Conservation (phyloP, 495 filamentous ascomycete species). For the Talaromyces thailandensis region DNA sequence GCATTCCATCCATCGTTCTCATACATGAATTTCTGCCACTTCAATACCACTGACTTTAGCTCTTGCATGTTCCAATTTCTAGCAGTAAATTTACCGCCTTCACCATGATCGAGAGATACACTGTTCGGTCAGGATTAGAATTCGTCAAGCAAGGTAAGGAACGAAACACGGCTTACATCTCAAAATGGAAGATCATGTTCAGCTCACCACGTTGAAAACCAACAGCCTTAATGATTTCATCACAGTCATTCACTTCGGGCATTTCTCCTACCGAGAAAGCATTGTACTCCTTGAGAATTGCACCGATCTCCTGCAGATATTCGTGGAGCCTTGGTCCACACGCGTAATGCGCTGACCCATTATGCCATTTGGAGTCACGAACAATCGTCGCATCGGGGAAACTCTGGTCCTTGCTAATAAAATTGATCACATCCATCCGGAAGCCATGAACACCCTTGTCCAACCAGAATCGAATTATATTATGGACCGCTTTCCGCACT, state of each 20-base stretch:
- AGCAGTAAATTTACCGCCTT: constrained; percentile 12
- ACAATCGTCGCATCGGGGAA: constrained; percentile 49
- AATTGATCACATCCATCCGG: constrained; percentile 50
- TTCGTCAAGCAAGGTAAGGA: constrained; percentile 8
- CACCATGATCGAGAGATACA: constrained; percentile 9
- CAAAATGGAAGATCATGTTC: constrained; percentile 58
- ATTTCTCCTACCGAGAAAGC: constrained; percentile 60
- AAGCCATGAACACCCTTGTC: constrained; percentile 54
- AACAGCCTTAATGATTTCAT: constrained; percentile 44
- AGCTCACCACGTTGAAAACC: constrained; percentile 40
- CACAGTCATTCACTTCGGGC: constrained; percentile 38
- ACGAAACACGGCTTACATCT: constrained; percentile 37
- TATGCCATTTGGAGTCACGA: constrained; percentile 16
- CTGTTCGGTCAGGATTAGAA: constrained; percentile 5
- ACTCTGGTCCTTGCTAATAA: constrained; percentile 47
- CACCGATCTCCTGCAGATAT: constrained; percentile 46
- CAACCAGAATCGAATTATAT: constrained; percentile 60
- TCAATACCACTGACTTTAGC: background rate
- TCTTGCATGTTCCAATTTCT: constrained; percentile 30
- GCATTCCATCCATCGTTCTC: constrained; percentile 44
- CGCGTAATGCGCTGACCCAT: constrained; percentile 9
- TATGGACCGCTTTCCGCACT: constrained; percentile 50
- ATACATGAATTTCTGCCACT: background rate
- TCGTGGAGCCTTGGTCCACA: constrained; percentile 49
- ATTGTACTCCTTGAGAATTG: constrained; percentile 49